These are phyloP conservation scores for Saturnispora diversa DNA, from an alignment of 805 yeast species.

Conservation along the genomic window DNA sequence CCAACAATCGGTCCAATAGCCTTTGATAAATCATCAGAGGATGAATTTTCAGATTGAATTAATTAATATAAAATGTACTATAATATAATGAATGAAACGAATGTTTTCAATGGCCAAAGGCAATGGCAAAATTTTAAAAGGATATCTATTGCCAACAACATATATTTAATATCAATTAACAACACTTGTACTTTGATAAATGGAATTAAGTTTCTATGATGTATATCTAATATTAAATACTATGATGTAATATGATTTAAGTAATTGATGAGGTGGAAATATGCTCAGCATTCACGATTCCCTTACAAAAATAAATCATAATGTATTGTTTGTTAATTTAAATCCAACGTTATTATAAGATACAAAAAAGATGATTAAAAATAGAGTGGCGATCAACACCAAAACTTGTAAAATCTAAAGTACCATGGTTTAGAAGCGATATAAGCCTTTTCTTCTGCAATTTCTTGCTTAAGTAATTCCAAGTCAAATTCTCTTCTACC, in stretches of 20 bases:
- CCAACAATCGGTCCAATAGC: constrained; percentile 6
- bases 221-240: no score
- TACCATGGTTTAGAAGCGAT: constrained; percentile 38
- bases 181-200: no score
- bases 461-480: constrained; percentile 45
- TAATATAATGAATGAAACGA: not conserved
- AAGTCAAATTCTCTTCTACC: constrained; percentile 55
- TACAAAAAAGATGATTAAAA: not conserved
- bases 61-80: not conserved
- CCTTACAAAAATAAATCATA: no score
- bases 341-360: not conserved
- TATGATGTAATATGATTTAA: no score
- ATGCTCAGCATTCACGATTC: no score
- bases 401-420: constrained; percentile 43
- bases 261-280: no score
- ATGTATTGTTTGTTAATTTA: no score
- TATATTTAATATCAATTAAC: no score
- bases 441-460: constrained; percentile 45
- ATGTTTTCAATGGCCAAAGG: no score
- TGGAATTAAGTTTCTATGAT: no score
- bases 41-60: constrained; percentile 6
- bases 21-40: not conserved
- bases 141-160: no score
- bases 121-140: no score
- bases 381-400: constrained; percentile 35